Conservation (phyloP, 2,329 filamentous ascomycete species). For the Fusarium piperis region DNA sequence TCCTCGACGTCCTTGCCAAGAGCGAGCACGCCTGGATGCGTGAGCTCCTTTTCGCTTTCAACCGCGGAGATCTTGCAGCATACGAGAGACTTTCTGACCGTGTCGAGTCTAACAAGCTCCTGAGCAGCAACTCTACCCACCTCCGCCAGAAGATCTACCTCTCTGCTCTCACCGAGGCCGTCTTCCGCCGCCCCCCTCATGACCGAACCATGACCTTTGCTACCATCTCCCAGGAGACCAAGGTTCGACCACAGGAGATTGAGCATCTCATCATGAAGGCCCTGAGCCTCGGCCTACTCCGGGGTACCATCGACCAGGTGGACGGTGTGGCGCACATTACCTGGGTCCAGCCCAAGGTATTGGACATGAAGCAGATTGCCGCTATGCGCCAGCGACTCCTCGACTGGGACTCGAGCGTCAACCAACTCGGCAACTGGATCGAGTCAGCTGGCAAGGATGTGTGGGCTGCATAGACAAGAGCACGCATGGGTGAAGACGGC, state of each 20-base stretch:
- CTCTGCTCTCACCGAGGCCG: slow-evolving; percentile 92
- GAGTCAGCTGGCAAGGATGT: slow-evolving; percentile 93
- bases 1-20: slow-evolving; percentile 81
- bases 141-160: slow-evolving; percentile 98
- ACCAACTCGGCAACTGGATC: slow-evolving; percentile 96
- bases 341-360: slow-evolving; percentile 98
- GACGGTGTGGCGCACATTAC: slow-evolving; percentile 93
- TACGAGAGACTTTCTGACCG: slow-evolving; percentile 86
- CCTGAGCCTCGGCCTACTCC: slow-evolving; percentile 88
- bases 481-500: neutral
- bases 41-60: slow-evolving; percentile 97
- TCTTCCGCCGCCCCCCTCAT: slow-evolving; percentile 95
- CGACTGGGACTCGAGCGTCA: slow-evolving; percentile 97
- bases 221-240: slow-evolving; percentile 90
- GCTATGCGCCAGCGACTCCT: slow-evolving; percentile 87
- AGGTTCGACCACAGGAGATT: slow-evolving; percentile 89
- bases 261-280: slow-evolving; percentile 99
- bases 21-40: slow-evolving; percentile 86
- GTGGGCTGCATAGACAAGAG: slow-evolving; percentile 77
- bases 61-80: slow-evolving; percentile 88
- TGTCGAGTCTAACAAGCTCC: slow-evolving; percentile 80
- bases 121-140: slow-evolving; percentile 82
- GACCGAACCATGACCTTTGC: slow-evolving; percentile 93
- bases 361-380: slow-evolving; percentile 94
- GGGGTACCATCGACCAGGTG: slow-evolving; percentile 96